Percentiles rank a stretch among this genome's conserved stretches.
phyloP scores from a whole-genome alignment of 805 yeast species.

The Lipomyces spencermartinsiae region DNA sequence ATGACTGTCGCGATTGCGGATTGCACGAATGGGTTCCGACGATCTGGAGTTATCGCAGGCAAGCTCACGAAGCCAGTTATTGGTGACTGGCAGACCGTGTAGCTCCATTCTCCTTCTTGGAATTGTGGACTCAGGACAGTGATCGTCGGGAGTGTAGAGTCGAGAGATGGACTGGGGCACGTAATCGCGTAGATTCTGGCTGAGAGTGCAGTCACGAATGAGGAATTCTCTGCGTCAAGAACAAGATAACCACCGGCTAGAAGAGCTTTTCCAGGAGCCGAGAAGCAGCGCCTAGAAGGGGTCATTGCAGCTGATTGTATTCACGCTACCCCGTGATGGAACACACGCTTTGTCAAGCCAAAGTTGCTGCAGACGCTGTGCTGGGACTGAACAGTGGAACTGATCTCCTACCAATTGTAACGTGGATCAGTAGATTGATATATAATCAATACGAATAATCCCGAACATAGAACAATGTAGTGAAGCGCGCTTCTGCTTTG shows the following conservation, averaged over 20 bases:
- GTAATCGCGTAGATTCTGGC: slow-evolving; percentile 83
- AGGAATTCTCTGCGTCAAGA: slow-evolving; percentile 71
- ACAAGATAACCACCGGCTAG: slow-evolving; percentile 95
- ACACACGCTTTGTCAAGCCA: too few species aligned
- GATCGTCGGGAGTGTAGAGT: slow-evolving; percentile 44
- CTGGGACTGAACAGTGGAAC: too few species aligned
- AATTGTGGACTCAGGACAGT: slow-evolving; percentile 79
- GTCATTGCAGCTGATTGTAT: slow-evolving; percentile 2
- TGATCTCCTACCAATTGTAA: too few species aligned
- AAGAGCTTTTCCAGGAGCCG: slow-evolving; percentile 96
- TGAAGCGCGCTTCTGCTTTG: too few species aligned
- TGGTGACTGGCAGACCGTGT: slow-evolving; percentile 44
- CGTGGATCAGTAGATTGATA: too few species aligned
- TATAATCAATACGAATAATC: too few species aligned
- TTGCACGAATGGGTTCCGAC: slow-evolving; percentile 74
- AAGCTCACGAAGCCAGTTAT: slow-evolving; percentile 44
- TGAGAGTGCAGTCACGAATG: slow-evolving; percentile 86
- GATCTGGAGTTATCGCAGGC: slow-evolving; percentile 22
- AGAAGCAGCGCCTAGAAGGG: slow-evolving; percentile 50
- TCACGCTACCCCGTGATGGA: not conserved
- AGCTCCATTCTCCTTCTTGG: slow-evolving; percentile 70
- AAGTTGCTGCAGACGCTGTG: too few species aligned
- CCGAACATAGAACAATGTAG: too few species aligned
- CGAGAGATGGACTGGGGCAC: slow-evolving; percentile 41
- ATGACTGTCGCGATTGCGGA: slow-evolving; percentile 64